Evolutionary conservation across 768 basidiomycete species (phyloP).

Genomic region (Mycena belliarum): DNA sequence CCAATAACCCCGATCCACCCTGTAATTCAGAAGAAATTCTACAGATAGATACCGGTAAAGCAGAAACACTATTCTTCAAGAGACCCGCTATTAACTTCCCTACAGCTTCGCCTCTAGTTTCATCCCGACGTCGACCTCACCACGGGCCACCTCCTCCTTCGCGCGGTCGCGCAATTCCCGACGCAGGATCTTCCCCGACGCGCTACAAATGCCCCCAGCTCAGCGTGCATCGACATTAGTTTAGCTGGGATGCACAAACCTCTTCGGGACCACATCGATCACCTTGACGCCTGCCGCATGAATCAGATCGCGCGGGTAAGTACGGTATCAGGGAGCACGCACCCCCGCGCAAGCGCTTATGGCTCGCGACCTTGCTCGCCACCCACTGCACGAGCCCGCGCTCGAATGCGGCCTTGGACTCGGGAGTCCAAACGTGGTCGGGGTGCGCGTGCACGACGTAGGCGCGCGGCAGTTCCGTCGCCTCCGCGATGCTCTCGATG

Average conservation of each 20-base stretch:
- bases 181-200: conserved; percentile 65
- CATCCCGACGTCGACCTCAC: not conserved
- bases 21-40: too few species aligned
- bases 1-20: too few species aligned
- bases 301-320: not conserved
- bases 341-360: conserved; percentile 67
- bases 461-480: conserved; percentile 51
- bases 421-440: conserved; percentile 13
- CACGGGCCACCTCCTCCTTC: conserved; percentile 35
- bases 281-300: conserved; percentile 46
- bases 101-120: conserved; percentile 9
- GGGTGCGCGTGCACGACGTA: conserved; percentile 44
- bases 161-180: conserved; percentile 57
- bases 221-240: too few species aligned
- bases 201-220: too few species aligned
- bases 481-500: conserved; percentile 48
- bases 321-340: conserved; percentile 4
- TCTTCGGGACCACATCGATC: conserved; percentile 55
- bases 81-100: too few species aligned
- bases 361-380: conserved; percentile 50
- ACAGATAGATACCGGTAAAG: too few species aligned
- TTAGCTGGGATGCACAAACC: conserved; percentile 28
- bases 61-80: too few species aligned
- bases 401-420: conserved; percentile 38
- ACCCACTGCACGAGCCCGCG: conserved; percentile 54